Percentiles rank a stretch among this genome's conserved stretches.
Evolutionary conservation across 768 basidiomycete genomes (phyloP).

Genomic region (Boletus reticuloceps): DNA sequence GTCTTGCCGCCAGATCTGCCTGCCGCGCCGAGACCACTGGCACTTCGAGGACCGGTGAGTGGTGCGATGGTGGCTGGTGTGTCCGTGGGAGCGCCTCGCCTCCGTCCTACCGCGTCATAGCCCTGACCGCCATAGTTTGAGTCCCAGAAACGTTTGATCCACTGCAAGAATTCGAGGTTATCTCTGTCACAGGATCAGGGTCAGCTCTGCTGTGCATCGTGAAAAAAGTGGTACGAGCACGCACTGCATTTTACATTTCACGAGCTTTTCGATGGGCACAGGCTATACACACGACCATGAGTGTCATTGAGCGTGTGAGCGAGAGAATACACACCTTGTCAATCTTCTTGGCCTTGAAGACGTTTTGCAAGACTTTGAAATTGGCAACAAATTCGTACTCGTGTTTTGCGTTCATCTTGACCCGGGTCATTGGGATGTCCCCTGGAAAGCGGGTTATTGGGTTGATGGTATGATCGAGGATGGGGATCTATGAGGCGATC

Average conservation of each 20-base stretch:
- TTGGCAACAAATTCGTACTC: constrained; percentile 96
- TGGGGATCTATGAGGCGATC: constrained; percentile 19
- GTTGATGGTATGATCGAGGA: constrained; percentile 8
- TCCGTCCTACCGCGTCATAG: constrained; percentile 82
- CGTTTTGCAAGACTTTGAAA: constrained; percentile 92
- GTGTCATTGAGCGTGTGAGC: too few species aligned
- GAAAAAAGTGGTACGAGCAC: constrained; percentile 30
- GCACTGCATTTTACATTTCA: constrained; percentile 99
- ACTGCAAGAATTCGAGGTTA: constrained; percentile 98
- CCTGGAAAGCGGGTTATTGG: constrained; percentile 43
- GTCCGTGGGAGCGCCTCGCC: constrained; percentile 75
- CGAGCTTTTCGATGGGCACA: constrained; percentile 90
- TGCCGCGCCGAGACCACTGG: constrained; percentile 35
- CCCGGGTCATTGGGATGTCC: constrained; percentile 85
- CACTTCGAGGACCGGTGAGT: constrained; percentile 42
- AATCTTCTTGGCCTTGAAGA: constrained; percentile 89
- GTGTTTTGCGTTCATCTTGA: constrained; percentile 95
- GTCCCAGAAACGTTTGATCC: constrained; percentile 97
- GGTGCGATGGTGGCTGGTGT: constrained; percentile 79
- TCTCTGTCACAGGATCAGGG: constrained; percentile 51
- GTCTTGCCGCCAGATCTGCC: constrained; percentile 67
- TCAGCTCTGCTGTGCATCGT: constrained; percentile 8
- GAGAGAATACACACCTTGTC: constrained; percentile 64
- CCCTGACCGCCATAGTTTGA: constrained; percentile 81
- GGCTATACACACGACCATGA: constrained; percentile 49